Evolutionary conservation across 306 rosid genomes (phyloP), one percentile per base, ranked within the genome.

Genomic region (Lathyrus oleraceus): DNA sequence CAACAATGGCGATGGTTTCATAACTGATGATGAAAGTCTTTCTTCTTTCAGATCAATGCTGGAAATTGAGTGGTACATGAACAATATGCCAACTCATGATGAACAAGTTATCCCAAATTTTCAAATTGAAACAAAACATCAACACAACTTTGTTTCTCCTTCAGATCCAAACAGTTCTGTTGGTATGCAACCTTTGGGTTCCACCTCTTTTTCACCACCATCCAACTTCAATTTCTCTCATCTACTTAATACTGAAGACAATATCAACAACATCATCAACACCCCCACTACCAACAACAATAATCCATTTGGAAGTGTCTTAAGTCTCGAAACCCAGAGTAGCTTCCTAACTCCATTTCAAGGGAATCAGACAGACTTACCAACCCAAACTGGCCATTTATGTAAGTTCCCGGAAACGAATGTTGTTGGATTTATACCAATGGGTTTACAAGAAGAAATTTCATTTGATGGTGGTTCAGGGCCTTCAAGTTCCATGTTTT

Each of bases 21-120:
- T 8, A 30, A 4, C 5, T 30, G 35, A 30, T 30, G 35, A 5
- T 30, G 35, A 30, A 30, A 0, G 4, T 30, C 7, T 30, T 30
- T 6, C 35, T 30, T 30, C 35, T 9, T 91, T 85, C 84, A 85
- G 85, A 30, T 81, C 97, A 57, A 88, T 88, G 82, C 79, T 86
- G 3, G 88, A 87, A 44, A 65, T 65, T 42, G 97, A 87, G 57
- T 92, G 95, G 90, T 84, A 63, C 74, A 20, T 84, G 63, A 68
- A 83, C 35, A 59, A 78, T 6, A 68, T 76, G 65, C 65, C 76
- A 17, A 3, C 85, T 72, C 71, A 36, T 54, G 80, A 27, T 42
- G 84, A 36, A 4, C 65, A 81, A 28, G 78, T 75, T 49, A 16
- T 48, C 52, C 79, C 67, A 36, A 65, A 71, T 65, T 79, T 58